A percentile compares a stretch with the other conserved stretches of the same genome.
Conservation (phyloP, 1,139 yeast species). For the Diutina siamensis region DNA sequence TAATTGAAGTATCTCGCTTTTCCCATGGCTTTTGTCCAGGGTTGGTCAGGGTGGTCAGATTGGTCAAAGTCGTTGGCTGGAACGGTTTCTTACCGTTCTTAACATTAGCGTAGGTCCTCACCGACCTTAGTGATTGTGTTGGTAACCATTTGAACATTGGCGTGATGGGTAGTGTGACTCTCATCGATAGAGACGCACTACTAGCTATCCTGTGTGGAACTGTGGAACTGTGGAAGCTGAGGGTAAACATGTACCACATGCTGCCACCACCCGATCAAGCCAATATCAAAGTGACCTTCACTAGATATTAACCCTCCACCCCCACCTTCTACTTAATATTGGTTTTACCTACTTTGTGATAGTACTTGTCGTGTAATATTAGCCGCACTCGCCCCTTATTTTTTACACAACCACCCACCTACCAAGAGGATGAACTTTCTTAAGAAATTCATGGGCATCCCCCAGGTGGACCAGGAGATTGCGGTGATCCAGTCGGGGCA, state of each 20-base stretch:
- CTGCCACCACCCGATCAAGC: too few relatives aligned
- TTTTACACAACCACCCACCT: neutral
- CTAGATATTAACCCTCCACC: neutral
- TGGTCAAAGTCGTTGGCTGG: too few relatives aligned
- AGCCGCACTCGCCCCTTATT: neutral
- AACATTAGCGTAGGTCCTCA: too few relatives aligned
- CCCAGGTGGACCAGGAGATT: slow-evolving; percentile 45
- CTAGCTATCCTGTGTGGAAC: too few relatives aligned
- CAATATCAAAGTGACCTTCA: too few relatives aligned
- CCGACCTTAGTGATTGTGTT: too few relatives aligned
- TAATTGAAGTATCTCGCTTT: slow-evolving; percentile 50
- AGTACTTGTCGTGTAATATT: neutral
- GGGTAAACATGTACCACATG: too few relatives aligned
- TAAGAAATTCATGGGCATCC: slow-evolving; percentile 53
- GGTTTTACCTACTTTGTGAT: neutral
- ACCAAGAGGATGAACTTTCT: slow-evolving; percentile 56
- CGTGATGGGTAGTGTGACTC: too few relatives aligned
- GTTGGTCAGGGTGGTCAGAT: neutral
- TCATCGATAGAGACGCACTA: too few relatives aligned
- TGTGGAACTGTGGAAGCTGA: too few relatives aligned
- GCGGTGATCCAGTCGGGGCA: slow-evolving; percentile 72
- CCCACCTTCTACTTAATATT: neutral
- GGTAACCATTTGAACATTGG: too few relatives aligned
- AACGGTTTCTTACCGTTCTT: too few relatives aligned
- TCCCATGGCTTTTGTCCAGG: slow-evolving; percentile 46